Evolutionary conservation across 148 eudicot species (phyloP).

Genomic region (Gaultheria prostrata): DNA sequence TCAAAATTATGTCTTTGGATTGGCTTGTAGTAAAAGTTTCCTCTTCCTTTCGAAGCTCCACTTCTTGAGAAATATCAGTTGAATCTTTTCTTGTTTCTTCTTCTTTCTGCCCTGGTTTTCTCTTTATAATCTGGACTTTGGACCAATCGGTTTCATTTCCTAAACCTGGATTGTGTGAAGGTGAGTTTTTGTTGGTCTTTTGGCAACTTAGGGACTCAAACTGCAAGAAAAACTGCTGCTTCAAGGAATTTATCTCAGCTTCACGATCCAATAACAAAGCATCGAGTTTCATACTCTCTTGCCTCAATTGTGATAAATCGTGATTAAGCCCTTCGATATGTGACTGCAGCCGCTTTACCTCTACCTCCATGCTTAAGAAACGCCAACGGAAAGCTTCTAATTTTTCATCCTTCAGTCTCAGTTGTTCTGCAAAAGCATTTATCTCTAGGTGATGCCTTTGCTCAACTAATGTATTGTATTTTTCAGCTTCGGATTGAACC

Average conservation of each 20-base stretch:
- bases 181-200: conserved; percentile 29
- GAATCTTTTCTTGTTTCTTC: conserved; percentile 29
- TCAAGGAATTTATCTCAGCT: conserved; percentile 54
- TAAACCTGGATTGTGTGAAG: conserved; percentile 25
- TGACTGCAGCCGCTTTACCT: conserved; percentile 56
- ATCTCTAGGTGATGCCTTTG: conserved; percentile 67
- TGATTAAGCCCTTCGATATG: conserved; percentile 62
- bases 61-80: conserved; percentile 20
- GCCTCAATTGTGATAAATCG: conserved; percentile 52
- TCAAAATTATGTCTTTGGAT: conserved; percentile 40
- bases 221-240: conserved; percentile 42
- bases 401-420: conserved; percentile 71
- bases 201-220: conserved; percentile 30
- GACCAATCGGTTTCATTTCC: conserved; percentile 54
- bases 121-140: conserved; percentile 53
- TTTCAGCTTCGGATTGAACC: conserved; percentile 61
- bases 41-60: conserved; percentile 24
- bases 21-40: conserved; percentile 21
- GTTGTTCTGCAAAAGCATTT: conserved; percentile 68
- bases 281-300: conserved; percentile 54
- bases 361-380: conserved; percentile 57
- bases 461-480: conserved; percentile 43
- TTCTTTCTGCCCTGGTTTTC: conserved; percentile 41
- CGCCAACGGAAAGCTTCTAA: conserved; percentile 73
- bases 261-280: conserved; percentile 53